phyloP scores from a whole-genome alignment of 2,329 filamentous ascomycete genomes.

The Hirsutella minnesotensis region DNA sequence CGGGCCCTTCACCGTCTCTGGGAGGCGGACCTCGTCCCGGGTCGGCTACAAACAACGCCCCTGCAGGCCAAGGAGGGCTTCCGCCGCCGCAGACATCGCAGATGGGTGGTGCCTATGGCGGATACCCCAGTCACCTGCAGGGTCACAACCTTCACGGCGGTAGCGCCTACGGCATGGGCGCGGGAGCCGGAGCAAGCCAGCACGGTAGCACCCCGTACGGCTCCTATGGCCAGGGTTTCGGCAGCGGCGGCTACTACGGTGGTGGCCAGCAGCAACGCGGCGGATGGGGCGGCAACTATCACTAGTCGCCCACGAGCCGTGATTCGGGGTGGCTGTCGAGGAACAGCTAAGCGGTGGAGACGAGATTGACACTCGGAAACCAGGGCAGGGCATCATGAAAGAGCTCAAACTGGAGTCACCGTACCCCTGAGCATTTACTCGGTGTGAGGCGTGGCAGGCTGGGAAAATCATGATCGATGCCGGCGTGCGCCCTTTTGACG shows the following conservation, averaged over 20 bases:
- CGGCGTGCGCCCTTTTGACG: neutral
- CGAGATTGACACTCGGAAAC: too few species aligned
- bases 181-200: slow-evolving; percentile 36
- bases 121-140: slow-evolving; percentile 43
- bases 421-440: too few species aligned
- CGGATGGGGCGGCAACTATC: slow-evolving; percentile 51
- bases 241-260: slow-evolving; percentile 34
- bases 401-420: slow-evolving; percentile 5
- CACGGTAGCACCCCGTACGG: slow-evolving; percentile 41
- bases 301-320: slow-evolving; percentile 26
- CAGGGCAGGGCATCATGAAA: slow-evolving; percentile 7
- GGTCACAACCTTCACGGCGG: slow-evolving; percentile 41
- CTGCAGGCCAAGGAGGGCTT: slow-evolving; percentile 38
- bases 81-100: slow-evolving; percentile 45
- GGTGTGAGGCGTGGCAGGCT: neutral
- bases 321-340: slow-evolving; percentile 11
- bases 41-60: slow-evolving; percentile 42
- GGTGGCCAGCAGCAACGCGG: slow-evolving; percentile 29
- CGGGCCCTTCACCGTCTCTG: slow-evolving; percentile 45
- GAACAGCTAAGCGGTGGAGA: neutral
- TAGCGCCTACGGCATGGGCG: slow-evolving; percentile 43
- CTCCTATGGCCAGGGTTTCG: slow-evolving; percentile 38
- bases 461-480: neutral
- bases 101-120: slow-evolving; percentile 39
- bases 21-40: slow-evolving; percentile 42